Base-by-base conservation (phyloP, 2,329 filamentous ascomycete species). In the Cercospora sp. region DNA sequence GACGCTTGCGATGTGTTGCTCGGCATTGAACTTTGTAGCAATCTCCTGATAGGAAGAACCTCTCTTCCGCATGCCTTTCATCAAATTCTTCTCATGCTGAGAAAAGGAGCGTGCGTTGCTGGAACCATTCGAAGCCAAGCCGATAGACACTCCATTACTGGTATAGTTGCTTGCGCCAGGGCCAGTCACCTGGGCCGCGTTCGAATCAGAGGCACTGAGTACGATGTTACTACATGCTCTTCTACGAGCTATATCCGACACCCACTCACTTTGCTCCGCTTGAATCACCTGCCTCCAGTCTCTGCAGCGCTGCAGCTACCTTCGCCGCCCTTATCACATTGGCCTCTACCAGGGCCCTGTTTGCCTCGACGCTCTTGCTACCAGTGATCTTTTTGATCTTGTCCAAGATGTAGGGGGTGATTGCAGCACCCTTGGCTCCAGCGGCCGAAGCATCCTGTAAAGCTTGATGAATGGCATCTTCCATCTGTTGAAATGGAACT, bases 351-450 rank as follows among this genome's bases (percentile, higher is more conserved):
- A 92, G 80, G 12, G 88, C 89, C 75, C 86, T 86, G 78, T 97
- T 97, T 20, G 93, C 91, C 10, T 82, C 81, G 13, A 95, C 87
- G 68, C 89, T 93, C 76, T 84, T 88, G 30, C 88, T 88, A 30
- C 89, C 84, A 26, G 90, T 95, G 69, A 97, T 84, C 76, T 95
- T 88, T 76, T 91, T 90, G 77, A 97, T 92, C 75, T 91, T 90
- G 48, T 82, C 83, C 45, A 97, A 83, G 45, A 97, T 88, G 76
- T 90, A 97, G 0, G 94, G 94, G 0, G 94, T 97, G 77, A 95
- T 96, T 69, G 87, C 87, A 77, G 85, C 91, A 57, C 94, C 94
- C 1, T 85, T 86, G 68, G 87, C 87, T 10, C 90, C 91, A 74
- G 89, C 85, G 71, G 87, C 83, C 31, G 85, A 82, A 4, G 87